Conservation (phyloP, 2,329 filamentous ascomycete species). For the Neonectria hederae region DNA sequence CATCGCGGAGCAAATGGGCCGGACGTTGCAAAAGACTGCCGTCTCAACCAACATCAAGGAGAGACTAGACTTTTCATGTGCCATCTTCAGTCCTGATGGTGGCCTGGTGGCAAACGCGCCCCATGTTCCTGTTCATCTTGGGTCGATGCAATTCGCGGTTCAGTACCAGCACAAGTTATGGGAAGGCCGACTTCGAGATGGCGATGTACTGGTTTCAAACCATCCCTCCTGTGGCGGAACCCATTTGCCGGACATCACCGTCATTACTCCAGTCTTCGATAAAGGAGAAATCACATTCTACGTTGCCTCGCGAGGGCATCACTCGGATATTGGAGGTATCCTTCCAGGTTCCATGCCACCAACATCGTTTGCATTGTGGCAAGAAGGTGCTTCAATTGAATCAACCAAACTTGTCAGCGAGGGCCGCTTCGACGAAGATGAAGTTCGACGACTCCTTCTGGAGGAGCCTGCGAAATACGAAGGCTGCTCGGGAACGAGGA, state of each 20-base stretch:
- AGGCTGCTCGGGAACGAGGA: slow-evolving; percentile 67
- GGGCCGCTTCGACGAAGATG: slow-evolving; percentile 52
- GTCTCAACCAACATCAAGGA: slow-evolving; percentile 84
- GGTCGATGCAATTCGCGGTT: slow-evolving; percentile 80
- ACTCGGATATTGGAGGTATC: slow-evolving; percentile 63
- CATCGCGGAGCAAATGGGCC: slow-evolving; percentile 83
- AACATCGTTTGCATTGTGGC: slow-evolving; percentile 67
- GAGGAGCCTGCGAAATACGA: slow-evolving; percentile 35
- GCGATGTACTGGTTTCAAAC: slow-evolving; percentile 77
- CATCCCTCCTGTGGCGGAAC: slow-evolving; percentile 59
- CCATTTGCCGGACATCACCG: slow-evolving; percentile 42
- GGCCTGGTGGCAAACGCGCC: slow-evolving; percentile 79
- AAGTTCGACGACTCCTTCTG: slow-evolving; percentile 68
- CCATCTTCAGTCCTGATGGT: slow-evolving; percentile 77
- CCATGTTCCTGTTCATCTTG: slow-evolving; percentile 79
- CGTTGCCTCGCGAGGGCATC: slow-evolving; percentile 46
- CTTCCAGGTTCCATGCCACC: slow-evolving; percentile 80
- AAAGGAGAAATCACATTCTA: slow-evolving; percentile 47
- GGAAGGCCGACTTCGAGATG: slow-evolving; percentile 71
- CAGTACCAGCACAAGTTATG: slow-evolving; percentile 74
- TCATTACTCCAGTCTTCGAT: slow-evolving; percentile 44
- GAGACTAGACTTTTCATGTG: slow-evolving; percentile 80
- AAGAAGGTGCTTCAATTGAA: slow-evolving; percentile 68
- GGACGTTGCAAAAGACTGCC: slow-evolving; percentile 78
- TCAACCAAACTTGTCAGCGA: slow-evolving; percentile 43